A percentile compares a stretch with the other conserved stretches of the same genome.
phyloP scores from a whole-genome alignment of 208 protist genomes.

The Acanthamoeba culbertsoni region DNA sequence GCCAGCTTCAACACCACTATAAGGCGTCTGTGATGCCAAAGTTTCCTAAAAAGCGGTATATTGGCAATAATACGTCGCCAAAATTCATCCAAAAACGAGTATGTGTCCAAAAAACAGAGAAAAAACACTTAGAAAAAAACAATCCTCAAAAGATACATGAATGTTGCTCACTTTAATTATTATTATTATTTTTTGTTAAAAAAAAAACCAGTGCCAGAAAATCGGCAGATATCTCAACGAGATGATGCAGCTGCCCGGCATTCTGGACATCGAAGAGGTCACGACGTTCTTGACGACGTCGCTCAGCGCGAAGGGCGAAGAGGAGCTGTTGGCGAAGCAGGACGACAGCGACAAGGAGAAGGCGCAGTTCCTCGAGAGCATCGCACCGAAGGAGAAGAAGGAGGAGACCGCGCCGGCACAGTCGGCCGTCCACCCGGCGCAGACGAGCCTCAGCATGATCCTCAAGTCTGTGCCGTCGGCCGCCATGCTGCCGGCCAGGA shows the following conservation, averaged over 20 bases:
- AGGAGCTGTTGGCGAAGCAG: neutral
- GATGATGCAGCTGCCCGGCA: slow-evolving; percentile 38
- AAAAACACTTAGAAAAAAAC: no score
- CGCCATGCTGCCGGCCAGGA: neutral
- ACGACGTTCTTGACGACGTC: slow-evolving; percentile 18
- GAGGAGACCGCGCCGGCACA: neutral
- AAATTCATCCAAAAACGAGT: slow-evolving; percentile 50
- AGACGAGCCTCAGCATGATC: neutral
- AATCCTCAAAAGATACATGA: no score
- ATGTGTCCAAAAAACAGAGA: no score
- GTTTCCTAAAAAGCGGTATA: slow-evolving; percentile 48
- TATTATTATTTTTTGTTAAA: neutral
- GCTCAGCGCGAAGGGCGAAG: slow-evolving; percentile 28
- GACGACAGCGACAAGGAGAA: neutral
- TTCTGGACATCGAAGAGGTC: slow-evolving; percentile 22
- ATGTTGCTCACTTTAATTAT: no score
- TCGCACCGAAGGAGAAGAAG: neutral
- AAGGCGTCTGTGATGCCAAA: slow-evolving; percentile 37
- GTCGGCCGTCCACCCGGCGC: neutral
- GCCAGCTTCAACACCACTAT: slow-evolving; percentile 25
- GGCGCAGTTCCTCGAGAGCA: neutral
- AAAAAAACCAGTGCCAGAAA: neutral
- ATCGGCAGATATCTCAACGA: neutral
- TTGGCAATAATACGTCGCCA: slow-evolving; percentile 20
- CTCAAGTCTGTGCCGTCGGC: neutral